Base-by-base conservation (phyloP, 306 rosid genomes). In the Vigna reflexopilosa region DNA sequence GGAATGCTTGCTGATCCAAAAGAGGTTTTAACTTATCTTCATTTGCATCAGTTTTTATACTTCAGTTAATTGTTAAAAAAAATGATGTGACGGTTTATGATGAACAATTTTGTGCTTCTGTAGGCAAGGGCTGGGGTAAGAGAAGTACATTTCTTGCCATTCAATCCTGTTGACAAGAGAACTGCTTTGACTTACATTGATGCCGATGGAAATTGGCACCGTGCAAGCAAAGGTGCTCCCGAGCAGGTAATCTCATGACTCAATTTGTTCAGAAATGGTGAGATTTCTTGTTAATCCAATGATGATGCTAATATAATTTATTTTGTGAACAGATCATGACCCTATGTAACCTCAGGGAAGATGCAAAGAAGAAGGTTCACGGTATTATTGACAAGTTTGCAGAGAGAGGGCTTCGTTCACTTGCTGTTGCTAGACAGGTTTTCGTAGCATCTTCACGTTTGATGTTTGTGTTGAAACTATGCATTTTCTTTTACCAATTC, bases 211-310 rank as follows among this genome's bases (percentile, higher is more conserved):
- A 86, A 81, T 72, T 95, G 98, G 98, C 96, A 95, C 86, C 87
- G 99, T 66, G 89, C 99, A 56, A 95, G 99, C 89, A 95, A 95
- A 82, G 99, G 99, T 74, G 99, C 99, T 48, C 99, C 99, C 22
- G 99, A 95, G 86, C 99, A 95, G 97, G 99, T 93, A 85, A 69
- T 14, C 73, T 7, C 24, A 1, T 49, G 49, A 56, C 42, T 77
- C 73, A 36, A 58, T 76, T 82, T 73, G 48, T 40, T 72, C 66
- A 24, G 26, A 50, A 6, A 55, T 32, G 7, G 65, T 50, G 34
- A 69, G 44, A 30, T 58, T 73, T 67, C 13, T 61, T 15, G 69
- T 48, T 28, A 26, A 44, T 15, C 11, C 14, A 5, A 30, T 15
- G 52, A 56, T 75, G 61, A 61, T 75, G 61, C 80, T 73, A 68